Evolutionary conservation across 1,139 yeast genomes (phyloP).

Genomic region (Hansenula lynferdii): DNA sequence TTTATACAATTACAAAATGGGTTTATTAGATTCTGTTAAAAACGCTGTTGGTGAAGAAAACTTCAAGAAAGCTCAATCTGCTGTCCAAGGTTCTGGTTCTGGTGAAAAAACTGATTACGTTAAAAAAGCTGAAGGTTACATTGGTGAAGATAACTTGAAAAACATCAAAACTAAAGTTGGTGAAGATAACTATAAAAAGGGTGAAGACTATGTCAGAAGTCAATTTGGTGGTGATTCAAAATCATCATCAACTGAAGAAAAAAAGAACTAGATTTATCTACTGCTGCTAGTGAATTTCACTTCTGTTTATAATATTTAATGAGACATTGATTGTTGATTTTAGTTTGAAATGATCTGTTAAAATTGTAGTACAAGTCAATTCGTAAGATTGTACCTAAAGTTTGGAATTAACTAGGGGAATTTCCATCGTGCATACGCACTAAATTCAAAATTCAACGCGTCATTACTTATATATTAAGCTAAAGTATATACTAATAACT

Average conservation of each 20-base stretch:
- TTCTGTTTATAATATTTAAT: neutral
- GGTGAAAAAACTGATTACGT: conserved; percentile 11
- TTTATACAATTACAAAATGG: conserved; percentile 13
- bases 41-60: conserved; percentile 4
- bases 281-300: neutral
- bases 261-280: neutral
- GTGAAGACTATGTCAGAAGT: conserved; percentile 8
- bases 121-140: conserved; percentile 16
- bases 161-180: conserved; percentile 19
- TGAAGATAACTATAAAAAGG: conserved; percentile 15
- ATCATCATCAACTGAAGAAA: neutral
- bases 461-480: no score
- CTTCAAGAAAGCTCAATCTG: conserved; percentile 9
- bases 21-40: conserved; percentile 12
- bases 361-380: neutral
- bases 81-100: conserved; percentile 7
- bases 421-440: no score
- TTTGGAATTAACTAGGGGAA: no score
- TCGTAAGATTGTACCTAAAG: no score
- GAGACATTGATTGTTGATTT: neutral
- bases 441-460: no score
- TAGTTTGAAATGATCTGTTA: neutral
- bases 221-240: neutral
- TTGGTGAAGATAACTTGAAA: conserved; percentile 15
- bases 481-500: no score